Evolutionary conservation across 2,329 filamentous ascomycete species (phyloP).

Genomic region (Sordariomycetes sp.): DNA sequence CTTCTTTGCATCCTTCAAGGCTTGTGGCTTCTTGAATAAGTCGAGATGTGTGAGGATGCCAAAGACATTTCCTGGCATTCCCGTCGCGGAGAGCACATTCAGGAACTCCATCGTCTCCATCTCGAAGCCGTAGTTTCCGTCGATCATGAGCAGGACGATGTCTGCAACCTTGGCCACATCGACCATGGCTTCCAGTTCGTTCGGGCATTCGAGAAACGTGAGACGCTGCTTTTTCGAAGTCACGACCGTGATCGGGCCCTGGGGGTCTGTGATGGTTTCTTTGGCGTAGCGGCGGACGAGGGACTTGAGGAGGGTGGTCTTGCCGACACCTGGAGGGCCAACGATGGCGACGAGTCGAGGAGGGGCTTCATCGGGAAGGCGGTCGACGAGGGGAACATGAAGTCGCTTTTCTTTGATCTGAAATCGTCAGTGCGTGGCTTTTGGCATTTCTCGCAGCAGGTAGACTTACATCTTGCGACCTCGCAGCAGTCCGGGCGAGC

Average conservation of each 20-base stretch:
- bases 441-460: too few species aligned
- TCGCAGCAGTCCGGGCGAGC: slow-evolving; percentile 63
- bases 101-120: slow-evolving; percentile 99
- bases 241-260: slow-evolving; percentile 89
- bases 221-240: slow-evolving; percentile 92
- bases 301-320: slow-evolving; percentile 92
- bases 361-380: slow-evolving; percentile 88
- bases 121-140: slow-evolving; percentile 97
- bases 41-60: slow-evolving; percentile 95
- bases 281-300: slow-evolving; percentile 92
- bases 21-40: slow-evolving; percentile 87
- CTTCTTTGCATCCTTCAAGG: slow-evolving; percentile 91
- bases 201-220: slow-evolving; percentile 95
- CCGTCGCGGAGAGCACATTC: slow-evolving; percentile 84
- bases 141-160: slow-evolving; percentile 95
- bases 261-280: slow-evolving; percentile 81
- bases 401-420: slow-evolving; percentile 91
- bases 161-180: slow-evolving; percentile 96
- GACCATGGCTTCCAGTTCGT: slow-evolving; percentile 92
- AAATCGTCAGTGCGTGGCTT: slow-evolving; percentile 10
- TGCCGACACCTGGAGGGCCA: slow-evolving; percentile 88
- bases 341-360: slow-evolving; percentile 90
- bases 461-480: slow-evolving; percentile 58
- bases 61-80: slow-evolving; percentile 98
- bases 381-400: slow-evolving; percentile 93